A percentile compares a stretch with the other conserved stretches of the same genome.
These are phyloP conservation scores for Abrus pulchellus DNA, from an alignment of 306 rosid species.

Conservation along the genomic window DNA sequence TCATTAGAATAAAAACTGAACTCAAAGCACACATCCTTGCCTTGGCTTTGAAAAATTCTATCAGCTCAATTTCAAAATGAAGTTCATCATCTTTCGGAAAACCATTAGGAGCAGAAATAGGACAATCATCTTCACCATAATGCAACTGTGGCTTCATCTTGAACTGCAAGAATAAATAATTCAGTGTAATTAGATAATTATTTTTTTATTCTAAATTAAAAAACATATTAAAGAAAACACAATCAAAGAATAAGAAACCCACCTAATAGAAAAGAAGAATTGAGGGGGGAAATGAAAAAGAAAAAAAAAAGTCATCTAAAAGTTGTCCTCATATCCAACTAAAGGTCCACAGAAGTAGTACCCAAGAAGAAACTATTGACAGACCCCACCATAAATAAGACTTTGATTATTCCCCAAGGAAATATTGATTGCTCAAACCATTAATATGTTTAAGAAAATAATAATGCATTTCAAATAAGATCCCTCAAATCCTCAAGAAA, in stretches of 20 bases:
- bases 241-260: constrained; percentile 4
- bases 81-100: constrained; percentile 94
- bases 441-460: constrained; percentile 17
- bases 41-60: constrained; percentile 90
- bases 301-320: not conserved
- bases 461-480: constrained; percentile 22
- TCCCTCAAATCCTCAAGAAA: constrained; percentile 27
- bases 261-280: constrained; percentile 13
- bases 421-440: not conserved
- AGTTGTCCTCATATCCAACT: constrained; percentile 29
- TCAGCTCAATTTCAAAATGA: constrained; percentile 95
- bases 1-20: constrained; percentile 22
- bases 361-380: constrained; percentile 23
- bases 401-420: constrained; percentile 17
- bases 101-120: constrained; percentile 69
- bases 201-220: constrained; percentile 6
- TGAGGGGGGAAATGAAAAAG: constrained; percentile 6
- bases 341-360: constrained; percentile 26
- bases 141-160: constrained; percentile 95
- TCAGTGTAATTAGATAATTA: constrained; percentile 15
- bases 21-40: constrained; percentile 60
- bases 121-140: constrained; percentile 93
- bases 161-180: constrained; percentile 64
- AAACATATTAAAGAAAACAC: constrained; percentile 1
- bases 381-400: constrained; percentile 10